Conservation (phyloP, 768 basidiomycete genomes). For the Tricholoma sp. region DNA sequence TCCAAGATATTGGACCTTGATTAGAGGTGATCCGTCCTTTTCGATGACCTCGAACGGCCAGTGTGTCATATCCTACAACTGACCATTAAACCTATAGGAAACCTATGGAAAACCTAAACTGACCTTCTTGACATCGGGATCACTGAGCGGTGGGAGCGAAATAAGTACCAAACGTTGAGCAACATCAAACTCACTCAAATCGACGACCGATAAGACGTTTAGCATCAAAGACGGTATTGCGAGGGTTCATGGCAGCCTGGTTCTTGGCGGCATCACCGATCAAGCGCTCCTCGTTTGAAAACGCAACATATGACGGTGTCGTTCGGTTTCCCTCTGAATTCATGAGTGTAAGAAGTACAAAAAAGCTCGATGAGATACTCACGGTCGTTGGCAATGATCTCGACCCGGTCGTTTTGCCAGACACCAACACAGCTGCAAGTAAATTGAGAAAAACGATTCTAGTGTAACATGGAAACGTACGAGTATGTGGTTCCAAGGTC, state of each 20-base stretch:
- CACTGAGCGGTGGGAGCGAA: constrained; percentile 37
- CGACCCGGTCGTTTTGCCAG: constrained; percentile 99
- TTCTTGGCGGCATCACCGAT: constrained; percentile 99
- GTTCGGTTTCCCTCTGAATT: constrained; percentile 92
- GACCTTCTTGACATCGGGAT: constrained; percentile 92
- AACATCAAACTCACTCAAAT: constrained; percentile 67
- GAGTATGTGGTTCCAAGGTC: constrained; percentile 98
- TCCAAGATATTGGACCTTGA: constrained; percentile 92
- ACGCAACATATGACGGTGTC: constrained; percentile 98
- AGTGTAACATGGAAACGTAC: constrained; percentile 37
- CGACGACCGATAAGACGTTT: constrained; percentile 98
- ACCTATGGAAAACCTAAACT: constrained; percentile 11
- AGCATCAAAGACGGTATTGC: constrained; percentile 98
- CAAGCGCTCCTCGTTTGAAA: constrained; percentile 92
- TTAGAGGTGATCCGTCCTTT: constrained; percentile 94
- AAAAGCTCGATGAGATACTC: constrained; percentile 26
- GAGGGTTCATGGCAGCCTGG: constrained; percentile 99
- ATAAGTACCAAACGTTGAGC: constrained; percentile 8
- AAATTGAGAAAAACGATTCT: constrained; percentile 15
- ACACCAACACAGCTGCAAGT: constrained; percentile 88
- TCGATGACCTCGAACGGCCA: constrained; percentile 98
- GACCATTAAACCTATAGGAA: constrained; percentile 8
- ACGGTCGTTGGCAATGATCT: constrained; percentile 98
- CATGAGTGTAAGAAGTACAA: not conserved
- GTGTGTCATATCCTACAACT: constrained; percentile 80